These are phyloP conservation scores for Ogataea ganodermae DNA, from an alignment of 805 yeast species.

Conservation along the genomic window DNA sequence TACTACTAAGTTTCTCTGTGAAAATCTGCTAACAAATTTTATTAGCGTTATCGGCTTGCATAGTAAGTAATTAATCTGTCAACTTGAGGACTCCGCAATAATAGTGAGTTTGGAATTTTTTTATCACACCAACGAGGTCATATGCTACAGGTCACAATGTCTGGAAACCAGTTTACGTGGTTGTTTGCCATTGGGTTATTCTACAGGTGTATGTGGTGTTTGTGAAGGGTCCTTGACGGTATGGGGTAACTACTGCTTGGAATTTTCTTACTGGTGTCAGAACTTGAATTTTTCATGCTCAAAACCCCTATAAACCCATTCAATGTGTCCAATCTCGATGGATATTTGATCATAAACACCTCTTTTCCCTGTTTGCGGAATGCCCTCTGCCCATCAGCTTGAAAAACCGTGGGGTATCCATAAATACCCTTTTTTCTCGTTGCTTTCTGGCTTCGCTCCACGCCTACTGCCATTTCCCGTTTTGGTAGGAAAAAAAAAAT, in stretches of 20 bases:
- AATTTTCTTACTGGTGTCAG: neutral
- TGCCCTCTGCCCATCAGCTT: neutral
- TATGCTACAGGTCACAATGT: neutral
- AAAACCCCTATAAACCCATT: neutral
- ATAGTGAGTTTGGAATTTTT: constrained; percentile 7
- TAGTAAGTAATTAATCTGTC: constrained; percentile 13
- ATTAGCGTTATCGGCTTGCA: constrained; percentile 13
- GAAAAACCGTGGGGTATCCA: constrained; percentile 12
- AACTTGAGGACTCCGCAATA: neutral
- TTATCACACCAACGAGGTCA: neutral
- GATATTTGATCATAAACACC: neutral
- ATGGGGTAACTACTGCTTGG: constrained; percentile 2
- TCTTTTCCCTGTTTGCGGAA: neutral
- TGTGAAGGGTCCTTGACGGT: neutral
- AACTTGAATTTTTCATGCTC: neutral
- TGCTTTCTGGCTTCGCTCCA: constrained; percentile 4
- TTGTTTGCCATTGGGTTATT: constrained; percentile 4
- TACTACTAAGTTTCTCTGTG: constrained; percentile 9
- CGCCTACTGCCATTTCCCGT: constrained; percentile 10
- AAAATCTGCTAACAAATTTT: constrained; percentile 13
- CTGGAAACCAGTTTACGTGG: neutral
- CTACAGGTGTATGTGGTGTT: neutral
- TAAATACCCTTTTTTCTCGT: constrained; percentile 11
- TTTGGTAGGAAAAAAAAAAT: constrained; percentile 1
- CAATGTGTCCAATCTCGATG: neutral